phyloP scores from a whole-genome alignment of 2,329 filamentous ascomycete species.

The Penicillium nordicum region DNA sequence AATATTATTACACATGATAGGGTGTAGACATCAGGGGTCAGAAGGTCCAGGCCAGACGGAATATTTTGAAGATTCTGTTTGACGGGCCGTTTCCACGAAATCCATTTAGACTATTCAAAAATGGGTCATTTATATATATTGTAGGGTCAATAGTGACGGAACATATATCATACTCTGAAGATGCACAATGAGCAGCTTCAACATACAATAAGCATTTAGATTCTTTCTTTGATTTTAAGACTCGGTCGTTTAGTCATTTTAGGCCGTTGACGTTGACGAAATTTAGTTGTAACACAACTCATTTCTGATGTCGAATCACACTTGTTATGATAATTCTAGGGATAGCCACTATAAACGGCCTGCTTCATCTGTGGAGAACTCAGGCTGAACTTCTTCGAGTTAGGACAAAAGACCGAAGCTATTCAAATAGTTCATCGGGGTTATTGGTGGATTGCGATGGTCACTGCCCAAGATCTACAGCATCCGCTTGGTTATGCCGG shows the following conservation, averaged over 20 bases:
- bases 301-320: constrained; percentile 3
- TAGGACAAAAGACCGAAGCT: constrained; percentile 8
- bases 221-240: background rate
- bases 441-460: constrained; percentile 11
- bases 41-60: background rate
- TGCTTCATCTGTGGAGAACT: background rate
- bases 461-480: constrained; percentile 10
- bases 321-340: background rate
- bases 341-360: background rate
- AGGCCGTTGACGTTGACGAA: background rate
- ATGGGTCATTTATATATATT: background rate
- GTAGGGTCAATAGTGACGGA: background rate
- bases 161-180: background rate
- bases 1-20: background rate
- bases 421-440: constrained; percentile 8
- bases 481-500: constrained; percentile 5
- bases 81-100: background rate
- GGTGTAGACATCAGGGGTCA: background rate
- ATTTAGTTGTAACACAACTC: constrained; percentile 7
- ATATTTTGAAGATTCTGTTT: background rate
- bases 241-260: background rate
- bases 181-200: background rate
- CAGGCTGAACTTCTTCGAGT: constrained; percentile 1
- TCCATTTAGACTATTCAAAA: background rate
- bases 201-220: background rate